phyloP scores from a whole-genome alignment of 2,329 filamentous ascomycete genomes.

The Conoideocrella luteorostrata region DNA sequence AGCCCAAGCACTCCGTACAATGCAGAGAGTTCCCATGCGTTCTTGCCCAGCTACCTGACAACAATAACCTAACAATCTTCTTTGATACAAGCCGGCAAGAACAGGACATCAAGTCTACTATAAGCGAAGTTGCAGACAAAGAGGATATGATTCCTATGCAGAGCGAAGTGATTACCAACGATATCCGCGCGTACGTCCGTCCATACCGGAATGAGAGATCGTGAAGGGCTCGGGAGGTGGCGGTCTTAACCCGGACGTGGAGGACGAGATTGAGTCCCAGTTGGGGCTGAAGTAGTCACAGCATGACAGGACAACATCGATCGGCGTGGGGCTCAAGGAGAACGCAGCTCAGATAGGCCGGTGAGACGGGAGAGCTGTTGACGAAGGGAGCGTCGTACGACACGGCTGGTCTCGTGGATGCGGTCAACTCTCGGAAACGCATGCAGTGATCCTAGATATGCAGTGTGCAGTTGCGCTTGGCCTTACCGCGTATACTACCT shows the following conservation, averaged over 20 bases:
- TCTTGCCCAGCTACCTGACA: no score
- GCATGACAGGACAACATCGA: not conserved
- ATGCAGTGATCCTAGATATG: conserved; percentile 1
- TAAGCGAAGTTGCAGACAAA: not conserved
- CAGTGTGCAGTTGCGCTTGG: not conserved
- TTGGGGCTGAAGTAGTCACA: not conserved
- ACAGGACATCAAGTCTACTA: not conserved
- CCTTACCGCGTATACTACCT: no score
- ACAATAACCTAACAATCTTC: no score
- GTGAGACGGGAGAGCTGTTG: not conserved
- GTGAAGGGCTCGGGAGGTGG: not conserved
- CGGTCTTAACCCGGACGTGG: not conserved
- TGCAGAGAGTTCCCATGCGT: no score
- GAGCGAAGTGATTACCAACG: not conserved
- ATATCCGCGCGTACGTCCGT: not conserved
- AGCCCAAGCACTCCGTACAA: no score
- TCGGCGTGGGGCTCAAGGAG: not conserved
- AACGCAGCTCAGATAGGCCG: not conserved
- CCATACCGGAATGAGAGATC: not conserved
- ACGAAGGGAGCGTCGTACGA: not conserved
- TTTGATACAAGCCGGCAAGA: not conserved
- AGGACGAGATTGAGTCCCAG: not conserved
- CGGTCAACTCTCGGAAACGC: not conserved
- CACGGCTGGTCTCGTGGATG: not conserved
- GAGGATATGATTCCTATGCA: not conserved